A percentile compares a stretch with the other conserved stretches of the same genome.
Evolutionary conservation across 1,284 basidiomycete genomes (phyloP).

Genomic region (Ustilago trichophora): DNA sequence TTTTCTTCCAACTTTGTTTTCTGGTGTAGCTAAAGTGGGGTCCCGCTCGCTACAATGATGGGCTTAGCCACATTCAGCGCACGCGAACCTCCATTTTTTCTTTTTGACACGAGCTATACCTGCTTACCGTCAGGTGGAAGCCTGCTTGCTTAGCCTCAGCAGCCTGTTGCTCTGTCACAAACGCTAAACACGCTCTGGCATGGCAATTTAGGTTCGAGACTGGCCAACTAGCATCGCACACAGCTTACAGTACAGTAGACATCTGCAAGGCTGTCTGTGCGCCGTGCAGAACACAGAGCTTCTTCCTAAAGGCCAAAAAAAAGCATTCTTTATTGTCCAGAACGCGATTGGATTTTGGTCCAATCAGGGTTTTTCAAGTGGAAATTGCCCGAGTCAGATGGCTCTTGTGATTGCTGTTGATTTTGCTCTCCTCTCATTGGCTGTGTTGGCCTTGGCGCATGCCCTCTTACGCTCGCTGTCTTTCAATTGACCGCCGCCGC

Average conservation of each 20-base stretch:
- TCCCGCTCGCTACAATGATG: background rate
- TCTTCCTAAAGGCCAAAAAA: too few relatives aligned
- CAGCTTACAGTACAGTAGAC: too few relatives aligned
- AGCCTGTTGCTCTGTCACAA: background rate
- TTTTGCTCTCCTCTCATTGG: constrained; percentile 20
- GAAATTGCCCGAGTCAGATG: constrained; percentile 33
- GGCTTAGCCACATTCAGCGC: too few relatives aligned
- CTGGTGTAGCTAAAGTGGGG: too few relatives aligned
- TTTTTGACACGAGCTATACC: background rate
- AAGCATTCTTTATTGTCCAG: constrained; percentile 2
- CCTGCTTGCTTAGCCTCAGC: constrained; percentile 15
- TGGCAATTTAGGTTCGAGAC: background rate
- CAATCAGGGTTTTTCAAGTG: background rate
- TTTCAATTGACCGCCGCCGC: too few relatives aligned
- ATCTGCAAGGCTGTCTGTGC: constrained; percentile 3
- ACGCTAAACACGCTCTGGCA: background rate
- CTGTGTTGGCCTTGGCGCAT: too few relatives aligned
- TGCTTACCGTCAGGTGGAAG: constrained; percentile 6
- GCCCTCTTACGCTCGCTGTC: too few relatives aligned
- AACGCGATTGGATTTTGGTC: constrained; percentile 15
- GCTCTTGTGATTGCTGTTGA: too few relatives aligned
- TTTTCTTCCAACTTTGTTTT: too few relatives aligned
- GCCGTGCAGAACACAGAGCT: too few relatives aligned
- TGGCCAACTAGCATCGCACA: background rate
- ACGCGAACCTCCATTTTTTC: background rate